Base-by-base conservation (phyloP, 208 protist species). In the Leptomonas seymouri region DNA sequence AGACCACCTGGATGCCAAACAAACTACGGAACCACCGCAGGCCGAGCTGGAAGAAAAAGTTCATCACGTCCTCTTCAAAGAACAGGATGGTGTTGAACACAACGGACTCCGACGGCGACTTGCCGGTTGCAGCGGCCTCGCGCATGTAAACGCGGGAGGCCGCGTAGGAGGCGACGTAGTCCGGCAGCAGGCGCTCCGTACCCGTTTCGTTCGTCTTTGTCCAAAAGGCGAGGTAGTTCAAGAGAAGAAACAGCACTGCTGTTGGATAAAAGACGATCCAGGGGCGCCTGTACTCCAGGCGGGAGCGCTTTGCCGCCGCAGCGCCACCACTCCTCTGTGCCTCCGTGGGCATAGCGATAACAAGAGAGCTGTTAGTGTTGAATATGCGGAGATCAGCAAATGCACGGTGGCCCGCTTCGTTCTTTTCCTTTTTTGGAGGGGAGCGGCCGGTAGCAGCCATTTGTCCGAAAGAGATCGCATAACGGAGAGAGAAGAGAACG, bases 201-300 rank as follows among this genome's bases (percentile, higher is more conserved):
- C 82, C 80, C 0, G 71, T 54, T 15, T 54, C 71, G 55, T 81
- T 76, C 44, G 80, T 59, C 3, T 67, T 78, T 0, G 65, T 74
- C 36, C 60, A 41, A 14, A 80, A 76, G 7, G 79, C 85, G 16
- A 93, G 61, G 55, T 88, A 89, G 64, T 84, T 93, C 30, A 93
- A 45, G n/a, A 90, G 63, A 21, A 86, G 2, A 61, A 93, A 86
- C n/a, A 63, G 4, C 15, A 79, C 18, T 2, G 78, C 66, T 20
- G 65, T 71, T 0, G 83, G 85, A 21, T 80, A 25, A 64, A 84
- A 89, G 2, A 74, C 25, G 18, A 51, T 3, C 69, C 59, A 75
- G 44, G 87, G 87, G 1, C 23, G 50, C 21, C 58, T 64, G 61
- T 93, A 93, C 6, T 58, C 25, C 1, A 90, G 62, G 23, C 58